Base-by-base conservation (phyloP, 2,329 filamentous ascomycete species). In the Aspergillus fumigatus region DNA sequence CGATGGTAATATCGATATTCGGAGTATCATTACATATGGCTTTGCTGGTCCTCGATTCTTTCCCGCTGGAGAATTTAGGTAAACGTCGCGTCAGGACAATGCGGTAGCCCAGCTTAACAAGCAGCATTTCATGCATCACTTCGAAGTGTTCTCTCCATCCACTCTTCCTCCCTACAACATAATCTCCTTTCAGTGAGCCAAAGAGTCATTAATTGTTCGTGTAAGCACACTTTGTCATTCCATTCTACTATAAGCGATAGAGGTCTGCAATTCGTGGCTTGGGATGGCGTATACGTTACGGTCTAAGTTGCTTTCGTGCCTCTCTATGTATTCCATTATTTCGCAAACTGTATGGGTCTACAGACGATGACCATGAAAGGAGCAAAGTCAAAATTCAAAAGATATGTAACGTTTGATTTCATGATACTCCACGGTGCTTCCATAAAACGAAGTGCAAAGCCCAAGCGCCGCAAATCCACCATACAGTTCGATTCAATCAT, bases 31-130 rank as follows among this genome's bases (percentile, higher is more conserved):
- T 56, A 89, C 87, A 1, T 87, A 89, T 67, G 93, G 93, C 0
- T 97, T 87, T 73, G 89, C 90, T 0, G 93, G 93, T 4, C 89
- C 90, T 9, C 84, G 92, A 58, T 96, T 87, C 72, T 94, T 95
- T 67, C 90, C 90, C 7, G 83, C 87, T 2, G 75, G 87, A 27
- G 81, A 88, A 48, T 69, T 88, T 63, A 78, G 83, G 60, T 89
- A 53, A 49, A 40, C 14, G 29, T 17, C 27, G 3, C 41, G 23
- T 45, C n/a, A 45, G 21, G 19, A 4, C 8, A 23, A 19, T 45
- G 41, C n/a, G 10, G 40, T 10, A 19, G n/a, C 21, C 41, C n/a
- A 11, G 10, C 21, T 23, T 19, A 45, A 45, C 32, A 38, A 38
- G 14, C 14, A 38, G 7, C 32, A 38, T 38, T 32, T 6, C 4